Percentiles rank a stretch among this genome's conserved stretches.
Conservation (phyloP, 352 stramenopile genomes). For the Phytophthora pseudosyringae region DNA sequence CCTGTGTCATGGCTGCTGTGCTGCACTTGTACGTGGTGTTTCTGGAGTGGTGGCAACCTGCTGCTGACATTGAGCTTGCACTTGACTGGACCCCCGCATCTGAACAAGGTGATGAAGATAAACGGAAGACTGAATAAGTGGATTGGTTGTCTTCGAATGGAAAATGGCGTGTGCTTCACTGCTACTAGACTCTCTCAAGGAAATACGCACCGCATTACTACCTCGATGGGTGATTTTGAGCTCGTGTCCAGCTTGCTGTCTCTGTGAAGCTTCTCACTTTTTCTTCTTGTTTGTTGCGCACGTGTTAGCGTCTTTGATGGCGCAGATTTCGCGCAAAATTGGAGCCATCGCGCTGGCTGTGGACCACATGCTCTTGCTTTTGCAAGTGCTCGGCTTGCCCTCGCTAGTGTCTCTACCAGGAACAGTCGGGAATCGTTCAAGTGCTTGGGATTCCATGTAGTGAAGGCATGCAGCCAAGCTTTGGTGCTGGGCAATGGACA, state of each 20-base stretch:
- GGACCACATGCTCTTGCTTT: slow-evolving; percentile 38
- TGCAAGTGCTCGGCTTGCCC: neutral
- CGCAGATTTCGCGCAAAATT: slow-evolving; percentile 27
- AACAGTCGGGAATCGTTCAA: slow-evolving; percentile 21
- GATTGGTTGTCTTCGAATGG: too few species aligned
- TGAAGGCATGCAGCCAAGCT: slow-evolving; percentile 16
- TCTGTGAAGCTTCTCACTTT: neutral
- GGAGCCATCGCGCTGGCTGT: neutral
- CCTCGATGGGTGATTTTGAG: too few species aligned
- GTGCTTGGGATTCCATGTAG: slow-evolving; percentile 28
- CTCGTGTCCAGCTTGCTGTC: too few species aligned
- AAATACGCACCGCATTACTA: slow-evolving; percentile 4
- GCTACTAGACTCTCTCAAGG: slow-evolving; percentile 1
- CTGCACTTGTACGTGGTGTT: slow-evolving; percentile 67
- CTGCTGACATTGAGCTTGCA: slow-evolving; percentile 62
- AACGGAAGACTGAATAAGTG: slow-evolving; percentile 8
- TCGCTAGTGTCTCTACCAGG: neutral
- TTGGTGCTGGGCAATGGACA: slow-evolving; percentile 8
- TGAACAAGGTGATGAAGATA: slow-evolving; percentile 7
- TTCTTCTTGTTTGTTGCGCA: neutral
- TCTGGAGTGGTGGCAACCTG: slow-evolving; percentile 64
- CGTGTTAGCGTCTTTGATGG: slow-evolving; percentile 15
- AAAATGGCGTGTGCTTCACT: neutral
- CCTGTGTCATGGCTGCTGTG: slow-evolving; percentile 66
- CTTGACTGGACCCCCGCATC: slow-evolving; percentile 51